Conservation (phyloP, 2,329 filamentous ascomycete species). For the Tolypocladium pustulatum region DNA sequence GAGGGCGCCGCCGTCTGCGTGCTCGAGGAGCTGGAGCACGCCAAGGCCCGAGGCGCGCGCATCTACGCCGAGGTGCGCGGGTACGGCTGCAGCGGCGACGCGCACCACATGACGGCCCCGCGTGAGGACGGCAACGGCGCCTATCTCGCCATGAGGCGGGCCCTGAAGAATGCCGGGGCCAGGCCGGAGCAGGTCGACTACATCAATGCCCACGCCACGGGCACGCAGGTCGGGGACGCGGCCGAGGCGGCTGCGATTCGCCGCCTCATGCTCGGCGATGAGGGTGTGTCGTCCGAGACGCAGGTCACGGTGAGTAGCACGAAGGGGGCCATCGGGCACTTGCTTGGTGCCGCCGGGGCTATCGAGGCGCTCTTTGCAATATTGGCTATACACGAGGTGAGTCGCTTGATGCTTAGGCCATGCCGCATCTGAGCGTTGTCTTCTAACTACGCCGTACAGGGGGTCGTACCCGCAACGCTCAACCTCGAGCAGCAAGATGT, state of each 20-base stretch:
- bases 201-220: constrained; percentile 91
- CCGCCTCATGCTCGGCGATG: constrained; percentile 61
- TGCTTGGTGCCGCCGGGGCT: constrained; percentile 84
- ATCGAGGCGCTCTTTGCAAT: constrained; percentile 82
- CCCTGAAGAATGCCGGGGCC: constrained; percentile 61
- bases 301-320: constrained; percentile 82
- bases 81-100: constrained; percentile 85
- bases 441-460: constrained; percentile 38
- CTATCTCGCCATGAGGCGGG: constrained; percentile 72
- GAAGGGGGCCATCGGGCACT: constrained; percentile 85
- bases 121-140: constrained; percentile 74
- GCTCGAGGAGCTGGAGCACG: constrained; percentile 85
- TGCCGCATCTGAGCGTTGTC: constrained; percentile 2
- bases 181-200: constrained; percentile 70
- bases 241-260: constrained; percentile 83
- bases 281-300: constrained; percentile 49
- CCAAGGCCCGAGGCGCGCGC: constrained; percentile 61
- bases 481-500: constrained; percentile 62
- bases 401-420: constrained; percentile 11
- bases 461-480: constrained; percentile 72
- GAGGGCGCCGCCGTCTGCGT: constrained; percentile 85
- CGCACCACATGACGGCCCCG: constrained; percentile 88
- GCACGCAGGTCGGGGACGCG: constrained; percentile 72
- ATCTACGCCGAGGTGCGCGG: constrained; percentile 87
- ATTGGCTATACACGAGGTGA: constrained; percentile 67